Conservation (phyloP, 768 basidiomycete species). For the Pulveroboletus sp. region DNA sequence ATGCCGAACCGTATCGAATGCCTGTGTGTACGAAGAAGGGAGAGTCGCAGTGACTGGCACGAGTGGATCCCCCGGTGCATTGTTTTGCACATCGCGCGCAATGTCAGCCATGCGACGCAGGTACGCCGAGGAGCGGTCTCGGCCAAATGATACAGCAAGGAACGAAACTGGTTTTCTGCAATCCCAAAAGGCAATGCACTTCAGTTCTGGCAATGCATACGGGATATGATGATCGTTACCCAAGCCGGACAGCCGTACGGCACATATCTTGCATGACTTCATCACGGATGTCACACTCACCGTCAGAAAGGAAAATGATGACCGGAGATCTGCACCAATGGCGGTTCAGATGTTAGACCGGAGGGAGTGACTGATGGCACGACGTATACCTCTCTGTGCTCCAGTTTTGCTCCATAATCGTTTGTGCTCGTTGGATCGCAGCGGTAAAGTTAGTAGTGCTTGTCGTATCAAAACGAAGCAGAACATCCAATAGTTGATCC, state of each 20-base stretch:
- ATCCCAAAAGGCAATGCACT: neutral
- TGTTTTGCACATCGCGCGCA: slow-evolving; percentile 44
- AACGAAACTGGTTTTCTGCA: slow-evolving; percentile 52
- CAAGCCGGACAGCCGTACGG: slow-evolving; percentile 39
- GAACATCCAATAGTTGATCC: slow-evolving; percentile 37
- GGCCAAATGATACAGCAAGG: slow-evolving; percentile 57
- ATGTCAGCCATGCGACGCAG: slow-evolving; percentile 51
- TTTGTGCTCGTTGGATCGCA: slow-evolving; percentile 37
- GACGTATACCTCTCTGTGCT: slow-evolving; percentile 42
- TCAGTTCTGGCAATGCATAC: neutral
- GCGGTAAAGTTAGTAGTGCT: slow-evolving; percentile 43
- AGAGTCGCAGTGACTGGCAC: slow-evolving; percentile 31
- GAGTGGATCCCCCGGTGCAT: slow-evolving; percentile 39
- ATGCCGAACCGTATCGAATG: slow-evolving; percentile 45
- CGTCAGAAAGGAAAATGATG: slow-evolving; percentile 46
- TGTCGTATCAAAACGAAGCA: slow-evolving; percentile 31
- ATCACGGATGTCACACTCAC: slow-evolving; percentile 41
- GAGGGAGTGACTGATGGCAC: neutral
- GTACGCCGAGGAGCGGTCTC: slow-evolving; percentile 14
- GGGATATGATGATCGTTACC: slow-evolving; percentile 31
- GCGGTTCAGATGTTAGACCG: neutral
- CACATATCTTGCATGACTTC: slow-evolving; percentile 38
- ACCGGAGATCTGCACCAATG: slow-evolving; percentile 15
- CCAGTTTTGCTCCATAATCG: slow-evolving; percentile 45
- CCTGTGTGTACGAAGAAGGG: slow-evolving; percentile 46